phyloP scores from a whole-genome alignment of 2,329 filamentous ascomycete species.

The Sporothrix dimorphospora region DNA sequence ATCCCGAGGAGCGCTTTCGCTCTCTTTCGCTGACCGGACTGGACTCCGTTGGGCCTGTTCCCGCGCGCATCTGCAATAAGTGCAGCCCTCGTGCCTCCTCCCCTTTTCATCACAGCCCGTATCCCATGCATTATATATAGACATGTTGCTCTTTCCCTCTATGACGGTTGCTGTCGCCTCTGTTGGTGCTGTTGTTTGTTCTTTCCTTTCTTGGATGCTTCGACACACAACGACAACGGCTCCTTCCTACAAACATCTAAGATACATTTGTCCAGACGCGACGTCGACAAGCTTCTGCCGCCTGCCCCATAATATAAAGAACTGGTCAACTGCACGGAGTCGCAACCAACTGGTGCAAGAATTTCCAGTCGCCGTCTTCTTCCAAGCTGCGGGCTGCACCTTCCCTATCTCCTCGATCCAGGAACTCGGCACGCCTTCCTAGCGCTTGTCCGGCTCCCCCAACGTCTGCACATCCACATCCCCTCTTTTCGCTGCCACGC shows the following conservation, averaged over 20 bases:
- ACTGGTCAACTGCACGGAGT: no score
- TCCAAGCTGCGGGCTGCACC: neutral
- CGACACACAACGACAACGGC: neutral
- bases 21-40: no score
- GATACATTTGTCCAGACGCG: no score
- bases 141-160: neutral
- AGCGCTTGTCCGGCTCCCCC: neutral
- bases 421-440: constrained; percentile 21
- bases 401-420: constrained; percentile 20
- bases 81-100: constrained; percentile 1
- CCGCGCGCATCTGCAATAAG: neutral
- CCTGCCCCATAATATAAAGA: constrained; percentile 19
- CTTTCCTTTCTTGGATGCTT: constrained; percentile 8
- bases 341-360: neutral
- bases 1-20: no score
- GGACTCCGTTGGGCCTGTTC: no score
- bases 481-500: neutral
- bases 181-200: neutral
- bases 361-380: neutral
- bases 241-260: neutral
- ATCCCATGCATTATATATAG: neutral
- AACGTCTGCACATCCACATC: neutral
- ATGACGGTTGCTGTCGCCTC: neutral
- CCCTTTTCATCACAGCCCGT: neutral
- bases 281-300: neutral